Conservation (phyloP, 2,329 filamentous ascomycete genomes). For the Verticillium dahliae region DNA sequence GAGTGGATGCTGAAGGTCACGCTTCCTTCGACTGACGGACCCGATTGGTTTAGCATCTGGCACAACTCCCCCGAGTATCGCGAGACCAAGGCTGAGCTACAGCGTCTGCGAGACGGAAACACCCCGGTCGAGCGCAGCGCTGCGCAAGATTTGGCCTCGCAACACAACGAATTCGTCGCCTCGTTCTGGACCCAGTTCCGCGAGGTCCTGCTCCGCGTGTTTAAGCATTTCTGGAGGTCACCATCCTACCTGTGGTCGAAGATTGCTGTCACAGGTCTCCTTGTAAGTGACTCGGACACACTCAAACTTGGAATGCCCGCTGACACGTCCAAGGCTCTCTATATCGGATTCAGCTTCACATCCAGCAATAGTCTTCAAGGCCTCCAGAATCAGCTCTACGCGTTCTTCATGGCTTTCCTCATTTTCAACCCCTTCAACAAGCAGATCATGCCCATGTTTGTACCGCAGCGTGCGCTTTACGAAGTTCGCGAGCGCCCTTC, state of each 20-base stretch:
- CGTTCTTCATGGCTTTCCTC: constrained; percentile 62
- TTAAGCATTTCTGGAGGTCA: constrained; percentile 68
- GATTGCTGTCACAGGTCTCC: constrained; percentile 40
- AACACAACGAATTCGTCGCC: constrained; percentile 61
- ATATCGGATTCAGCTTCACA: constrained; percentile 62
- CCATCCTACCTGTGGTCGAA: constrained; percentile 68
- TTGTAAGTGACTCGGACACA: constrained; percentile 1
- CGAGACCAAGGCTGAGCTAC: constrained; percentile 18
- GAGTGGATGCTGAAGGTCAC: constrained; percentile 56
- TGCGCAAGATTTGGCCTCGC: neutral
- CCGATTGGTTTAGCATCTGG: constrained; percentile 29
- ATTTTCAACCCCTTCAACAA: constrained; percentile 58
- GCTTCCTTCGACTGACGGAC: constrained; percentile 13
- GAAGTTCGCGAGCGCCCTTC: constrained; percentile 63
- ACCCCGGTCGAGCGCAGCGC: neutral
- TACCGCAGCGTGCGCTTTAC: constrained; percentile 59
- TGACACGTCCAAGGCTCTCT: constrained; percentile 36
- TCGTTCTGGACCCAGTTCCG: constrained; percentile 56
- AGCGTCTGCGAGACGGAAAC: constrained; percentile 28
- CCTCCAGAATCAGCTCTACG: constrained; percentile 62
- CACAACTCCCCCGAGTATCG: constrained; percentile 20
- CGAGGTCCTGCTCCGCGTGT: constrained; percentile 55
- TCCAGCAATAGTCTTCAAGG: constrained; percentile 53
- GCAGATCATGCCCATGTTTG: constrained; percentile 66
- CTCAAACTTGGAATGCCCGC: neutral